Conservation (phyloP, 2,329 filamentous ascomycete species). For the Raffaelea arxii region DNA sequence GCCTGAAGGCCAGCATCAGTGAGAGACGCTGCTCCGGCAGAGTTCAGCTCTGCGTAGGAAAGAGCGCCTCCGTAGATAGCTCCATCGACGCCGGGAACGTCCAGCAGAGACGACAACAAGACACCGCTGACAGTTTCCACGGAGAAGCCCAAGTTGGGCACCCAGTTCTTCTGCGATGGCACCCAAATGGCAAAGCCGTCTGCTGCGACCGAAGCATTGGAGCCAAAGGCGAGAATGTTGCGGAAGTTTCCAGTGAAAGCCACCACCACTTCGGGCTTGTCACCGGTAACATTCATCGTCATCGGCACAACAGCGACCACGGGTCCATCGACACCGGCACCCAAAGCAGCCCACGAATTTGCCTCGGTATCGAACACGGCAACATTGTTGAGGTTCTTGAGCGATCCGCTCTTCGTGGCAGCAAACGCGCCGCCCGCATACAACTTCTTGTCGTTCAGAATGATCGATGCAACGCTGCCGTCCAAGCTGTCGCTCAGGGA, state of each 20-base stretch:
- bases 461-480: slow-evolving; percentile 62
- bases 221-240: slow-evolving; percentile 57
- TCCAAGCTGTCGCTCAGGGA: slow-evolving; percentile 67
- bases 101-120: slow-evolving; percentile 59
- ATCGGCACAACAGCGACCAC: slow-evolving; percentile 69
- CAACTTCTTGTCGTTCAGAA: slow-evolving; percentile 53
- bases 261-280: slow-evolving; percentile 61
- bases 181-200: slow-evolving; percentile 88
- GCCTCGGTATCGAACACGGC: slow-evolving; percentile 63
- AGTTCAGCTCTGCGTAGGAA: slow-evolving; percentile 61
- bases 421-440: slow-evolving; percentile 84
- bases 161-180: slow-evolving; percentile 74
- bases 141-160: slow-evolving; percentile 62
- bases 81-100: slow-evolving; percentile 49
- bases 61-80: slow-evolving; percentile 79
- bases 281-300: slow-evolving; percentile 64
- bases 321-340: slow-evolving; percentile 73
- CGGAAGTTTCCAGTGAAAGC: slow-evolving; percentile 74
- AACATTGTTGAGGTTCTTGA: slow-evolving; percentile 60
- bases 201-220: slow-evolving; percentile 50
- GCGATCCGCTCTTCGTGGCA: slow-evolving; percentile 53
- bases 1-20: slow-evolving; percentile 40
- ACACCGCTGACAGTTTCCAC: slow-evolving; percentile 61
- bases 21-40: slow-evolving; percentile 63
- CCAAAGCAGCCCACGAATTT: slow-evolving; percentile 68